Conservation (phyloP, 805 yeast species). For the Wickerhamomyces rabaulensis region DNA sequence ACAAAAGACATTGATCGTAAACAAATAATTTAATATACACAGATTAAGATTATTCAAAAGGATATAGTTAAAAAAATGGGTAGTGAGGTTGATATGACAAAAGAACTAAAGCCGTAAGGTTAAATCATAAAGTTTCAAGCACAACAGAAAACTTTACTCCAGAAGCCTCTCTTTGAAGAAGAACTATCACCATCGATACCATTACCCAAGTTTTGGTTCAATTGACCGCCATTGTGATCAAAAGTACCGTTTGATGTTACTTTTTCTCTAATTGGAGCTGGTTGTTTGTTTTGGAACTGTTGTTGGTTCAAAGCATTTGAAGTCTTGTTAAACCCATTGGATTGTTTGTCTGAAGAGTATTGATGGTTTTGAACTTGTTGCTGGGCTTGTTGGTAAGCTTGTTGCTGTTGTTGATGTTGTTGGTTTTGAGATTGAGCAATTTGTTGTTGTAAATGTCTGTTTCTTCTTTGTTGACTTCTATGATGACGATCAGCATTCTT, state of each 20-base stretch:
- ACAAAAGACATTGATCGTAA: not conserved
- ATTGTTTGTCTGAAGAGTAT: slow-evolving; percentile 6
- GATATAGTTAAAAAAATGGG: not conserved
- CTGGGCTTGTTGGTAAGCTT: slow-evolving; percentile 12
- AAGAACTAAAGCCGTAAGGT: not conserved
- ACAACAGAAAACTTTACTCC: slow-evolving; percentile 23
- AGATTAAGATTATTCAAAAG: no score
- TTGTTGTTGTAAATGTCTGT: slow-evolving; percentile 25
- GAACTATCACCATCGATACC: slow-evolving; percentile 12
- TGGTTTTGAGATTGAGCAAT: slow-evolving; percentile 17
- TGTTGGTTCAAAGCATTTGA: slow-evolving; percentile 23
- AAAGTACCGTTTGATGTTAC: slow-evolving; percentile 18
- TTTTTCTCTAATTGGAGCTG: slow-evolving; percentile 26
- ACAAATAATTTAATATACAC: not conserved
- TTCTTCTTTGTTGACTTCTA: slow-evolving; percentile 24
- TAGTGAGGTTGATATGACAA: not conserved
- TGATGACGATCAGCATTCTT: slow-evolving; percentile 19
- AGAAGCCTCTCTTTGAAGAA: slow-evolving; percentile 20
- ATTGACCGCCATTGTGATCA: slow-evolving; percentile 9
- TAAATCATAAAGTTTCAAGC: not conserved
- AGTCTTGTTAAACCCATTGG: slow-evolving; percentile 11
- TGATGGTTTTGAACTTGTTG: slow-evolving; percentile 11
- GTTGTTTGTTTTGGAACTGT: slow-evolving; percentile 25
- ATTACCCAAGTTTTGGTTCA: slow-evolving; percentile 11
- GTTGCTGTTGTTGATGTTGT: slow-evolving; percentile 16